Evolutionary conservation across 129 eudicot species (phyloP).

Genomic region (Artemisia argyi): DNA sequence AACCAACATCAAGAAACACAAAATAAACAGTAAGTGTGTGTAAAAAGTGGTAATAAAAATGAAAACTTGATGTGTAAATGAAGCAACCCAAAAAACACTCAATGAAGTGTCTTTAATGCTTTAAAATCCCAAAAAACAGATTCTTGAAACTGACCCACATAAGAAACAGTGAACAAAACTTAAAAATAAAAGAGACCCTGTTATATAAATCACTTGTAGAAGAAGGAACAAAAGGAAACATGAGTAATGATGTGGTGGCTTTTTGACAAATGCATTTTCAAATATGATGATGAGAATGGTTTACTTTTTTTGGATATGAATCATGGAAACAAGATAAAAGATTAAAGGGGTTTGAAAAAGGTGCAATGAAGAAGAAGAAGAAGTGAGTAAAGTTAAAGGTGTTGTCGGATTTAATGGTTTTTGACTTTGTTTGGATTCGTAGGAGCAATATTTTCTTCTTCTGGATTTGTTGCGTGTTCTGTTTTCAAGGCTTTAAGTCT

Average conservation of each 20-base stretch:
- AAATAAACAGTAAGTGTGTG: slow-evolving; percentile 9
- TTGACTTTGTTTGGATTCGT: slow-evolving; percentile 34
- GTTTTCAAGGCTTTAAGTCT: slow-evolving; percentile 32
- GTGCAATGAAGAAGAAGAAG: slow-evolving; percentile 6
- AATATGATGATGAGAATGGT: slow-evolving; percentile 1
- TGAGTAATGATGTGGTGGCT: slow-evolving; percentile 24
- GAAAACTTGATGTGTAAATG: slow-evolving; percentile 35
- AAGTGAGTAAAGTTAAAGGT: slow-evolving; percentile 11
- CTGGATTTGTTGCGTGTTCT: neutral
- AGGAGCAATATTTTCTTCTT: slow-evolving; percentile 31
- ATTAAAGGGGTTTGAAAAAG: slow-evolving; percentile 3
- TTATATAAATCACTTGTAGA: slow-evolving; percentile 51
- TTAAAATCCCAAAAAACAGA: slow-evolving; percentile 28
- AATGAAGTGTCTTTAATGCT: slow-evolving; percentile 44
- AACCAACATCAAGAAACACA: slow-evolving; percentile 6
- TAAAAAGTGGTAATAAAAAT: slow-evolving; percentile 6
- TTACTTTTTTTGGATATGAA: slow-evolving; percentile 13
- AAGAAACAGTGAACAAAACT: slow-evolving; percentile 4
- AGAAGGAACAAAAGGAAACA: slow-evolving; percentile 53
- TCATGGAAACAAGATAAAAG: neutral
- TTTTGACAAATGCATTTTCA: slow-evolving; percentile 26
- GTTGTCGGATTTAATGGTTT: neutral
- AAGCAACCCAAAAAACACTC: slow-evolving; percentile 52
- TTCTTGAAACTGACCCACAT: slow-evolving; percentile 42
- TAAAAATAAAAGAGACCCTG: neutral